These are phyloP conservation scores for Staphylotrichum tortipilum DNA, from an alignment of 495 filamentous ascomycete species.

Conservation along the genomic window DNA sequence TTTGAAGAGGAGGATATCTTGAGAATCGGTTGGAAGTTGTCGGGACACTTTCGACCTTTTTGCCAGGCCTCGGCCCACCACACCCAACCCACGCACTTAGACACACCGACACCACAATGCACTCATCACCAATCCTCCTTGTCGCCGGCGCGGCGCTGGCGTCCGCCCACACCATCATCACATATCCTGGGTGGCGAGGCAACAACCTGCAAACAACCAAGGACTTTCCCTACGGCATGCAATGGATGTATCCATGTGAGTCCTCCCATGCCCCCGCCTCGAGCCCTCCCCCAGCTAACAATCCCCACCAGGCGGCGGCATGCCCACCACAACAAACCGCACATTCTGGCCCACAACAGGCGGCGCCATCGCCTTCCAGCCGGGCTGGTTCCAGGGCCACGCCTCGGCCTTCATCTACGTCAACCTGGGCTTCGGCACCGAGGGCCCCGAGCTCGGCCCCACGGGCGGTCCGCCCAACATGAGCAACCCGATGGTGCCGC, in stretches of 20 bases:
- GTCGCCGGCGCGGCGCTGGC: slow-evolving; percentile 45
- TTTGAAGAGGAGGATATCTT: background rate
- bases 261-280: slow-evolving; percentile 9
- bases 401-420: slow-evolving; percentile 78
- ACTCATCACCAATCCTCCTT: slow-evolving; percentile 43
- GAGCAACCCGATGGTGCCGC: slow-evolving; percentile 72
- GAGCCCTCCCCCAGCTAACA: slow-evolving; percentile 7
- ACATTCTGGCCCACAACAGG: slow-evolving; percentile 85
- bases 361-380: slow-evolving; percentile 79
- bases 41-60: background rate
- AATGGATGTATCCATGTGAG: slow-evolving; percentile 98
- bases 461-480: slow-evolving; percentile 62
- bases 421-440: slow-evolving; percentile 82
- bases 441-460: slow-evolving; percentile 33
- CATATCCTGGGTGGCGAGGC: slow-evolving; percentile 90
- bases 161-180: slow-evolving; percentile 77
- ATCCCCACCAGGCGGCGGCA: slow-evolving; percentile 64
- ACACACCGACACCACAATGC: slow-evolving; percentile 26
- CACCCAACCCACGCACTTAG: no score
- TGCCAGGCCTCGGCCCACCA: background rate
- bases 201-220: slow-evolving; percentile 81
- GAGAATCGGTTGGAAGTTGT: background rate
- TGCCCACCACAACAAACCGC: slow-evolving; percentile 68
- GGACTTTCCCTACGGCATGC: slow-evolving; percentile 84
- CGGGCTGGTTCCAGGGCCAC: slow-evolving; percentile 93